Evolutionary conservation across 2,329 filamentous ascomycete species (phyloP), one percentile per base, ranked within the genome.

Genomic region (Raffaelea deltoideospora): DNA sequence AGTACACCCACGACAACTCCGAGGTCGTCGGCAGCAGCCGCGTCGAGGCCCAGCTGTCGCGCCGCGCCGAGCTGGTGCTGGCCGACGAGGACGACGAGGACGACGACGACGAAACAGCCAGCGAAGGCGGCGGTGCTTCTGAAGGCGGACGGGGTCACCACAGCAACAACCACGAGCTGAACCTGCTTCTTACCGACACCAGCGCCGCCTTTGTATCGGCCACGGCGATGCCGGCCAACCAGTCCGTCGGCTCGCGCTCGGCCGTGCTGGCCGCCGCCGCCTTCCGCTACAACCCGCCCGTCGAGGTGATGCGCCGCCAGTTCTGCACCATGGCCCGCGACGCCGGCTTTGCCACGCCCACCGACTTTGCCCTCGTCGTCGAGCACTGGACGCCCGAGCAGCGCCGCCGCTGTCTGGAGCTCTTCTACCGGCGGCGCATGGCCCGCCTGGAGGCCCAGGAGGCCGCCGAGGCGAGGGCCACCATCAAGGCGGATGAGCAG

Each of bases 1-100:
- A 90, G 50, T 98, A 98, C 54, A 93, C 86, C 0, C 90, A 98
- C 51, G 82, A 96, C 48, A 98, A 98, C 53, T 85, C 83, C 2
- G 87, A 98, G 56, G 87, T 98, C 13, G 74, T 98, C 39, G 90
- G 90, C 10, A 79, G 84, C 1, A 90, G 81, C n/a, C 84, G 80
- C 47, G 71, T 95, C n/a, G 90, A 98, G 58, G 79, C 82, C 44
- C 73, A 79, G 39, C 70, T 98, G 5, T 87, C 81, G 32, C 76
- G 77, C 17, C 75, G 73, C 30, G 90, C 88, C 5, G 75, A 79
- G 50, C 19, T 31, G n/a, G 33, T 41, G 3, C 65, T 78, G 49
- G 62, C 63, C 0, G 66, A 64, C 4, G 66, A 66, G 2, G 50
- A 51, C n/a, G n/a, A n/a, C n/a, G n/a, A n/a, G 40, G 47, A 34